Evolutionary conservation across 2,329 filamentous ascomycete species (phyloP), one percentile per base, ranked within the genome.

Genomic region (Ophiostoma australiae): DNA sequence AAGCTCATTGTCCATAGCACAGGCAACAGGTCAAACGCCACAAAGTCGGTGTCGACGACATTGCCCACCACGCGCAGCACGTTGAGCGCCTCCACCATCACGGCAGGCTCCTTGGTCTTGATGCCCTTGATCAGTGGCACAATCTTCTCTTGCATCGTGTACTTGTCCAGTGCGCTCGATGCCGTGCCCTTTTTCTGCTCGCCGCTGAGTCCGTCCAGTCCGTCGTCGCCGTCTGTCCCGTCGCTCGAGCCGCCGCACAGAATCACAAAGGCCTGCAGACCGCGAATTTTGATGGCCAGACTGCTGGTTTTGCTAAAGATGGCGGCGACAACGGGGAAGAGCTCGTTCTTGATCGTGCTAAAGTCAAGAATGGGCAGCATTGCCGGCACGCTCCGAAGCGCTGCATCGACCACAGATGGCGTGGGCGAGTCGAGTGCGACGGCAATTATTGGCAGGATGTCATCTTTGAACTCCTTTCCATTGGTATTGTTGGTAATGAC

Each of bases 101-200:
- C 95, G 8, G 93, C 94, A 0, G 95, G 95, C 79, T 99, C 95
- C 78, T 97, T 98, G 0, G 95, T 99, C 80, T 97, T 98, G 82
- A 99, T 98, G 1, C 85, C 93, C 77, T 92, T 93, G 73, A 99
- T 85, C 4, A 98, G 82, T 0, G 95, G 95, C 0, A 98, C 87
- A 44, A 99, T 91, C 82, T 97, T 98, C 78, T 99, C 95, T 79
- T 99, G 95, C 82, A 99, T 94, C 0, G 95, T 98, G 77, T 95
- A 98, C 79, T 98, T 98, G 82, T 99, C 95, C 37, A 99, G 83
- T 3, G 94, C 94, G 1, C 89, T 93, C 0, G 90, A 90, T 0
- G 87, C 91, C 3, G 86, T 86, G 1, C 68, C 52, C 68, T 86
- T 82, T 70, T 82, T 87, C 68, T 86, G 82, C 69, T 82, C 78